Conservation (phyloP, 1,284 basidiomycete species). For the Kwoniella shivajii region DNA sequence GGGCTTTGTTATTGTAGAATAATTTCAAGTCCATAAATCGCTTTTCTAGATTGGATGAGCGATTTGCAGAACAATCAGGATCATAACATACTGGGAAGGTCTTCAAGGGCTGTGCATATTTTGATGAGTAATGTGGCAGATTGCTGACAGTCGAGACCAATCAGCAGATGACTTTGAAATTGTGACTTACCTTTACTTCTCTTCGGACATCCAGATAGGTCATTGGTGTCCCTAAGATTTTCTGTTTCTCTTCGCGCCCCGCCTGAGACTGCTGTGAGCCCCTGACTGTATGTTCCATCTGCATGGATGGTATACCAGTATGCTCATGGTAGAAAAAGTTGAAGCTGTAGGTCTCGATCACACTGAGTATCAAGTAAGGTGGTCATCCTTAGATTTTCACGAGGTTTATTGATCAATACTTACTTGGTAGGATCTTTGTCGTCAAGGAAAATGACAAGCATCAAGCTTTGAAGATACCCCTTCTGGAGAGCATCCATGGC, state of each 20-base stretch:
- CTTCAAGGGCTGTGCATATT: conserved; percentile 6
- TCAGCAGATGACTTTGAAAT: background rate
- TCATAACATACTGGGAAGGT: conserved; percentile 24
- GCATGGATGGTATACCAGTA: background rate
- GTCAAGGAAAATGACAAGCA: conserved; percentile 30
- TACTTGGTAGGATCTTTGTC: conserved; percentile 16
- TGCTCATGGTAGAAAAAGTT: conserved; percentile 28
- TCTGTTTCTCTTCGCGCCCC: background rate
- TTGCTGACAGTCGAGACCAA: background rate
- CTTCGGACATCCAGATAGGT: conserved; percentile 11
- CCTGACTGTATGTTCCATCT: background rate
- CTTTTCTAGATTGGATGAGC: conserved; percentile 4
- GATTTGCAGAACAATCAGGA: background rate
- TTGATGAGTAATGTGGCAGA: conserved; percentile 10
- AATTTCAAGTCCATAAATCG: conserved; percentile 27
- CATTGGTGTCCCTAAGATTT: background rate
- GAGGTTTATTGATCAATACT: background rate
- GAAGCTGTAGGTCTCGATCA: conserved; percentile 35
- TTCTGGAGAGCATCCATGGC: conserved; percentile 21
- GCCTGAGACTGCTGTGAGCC: background rate
- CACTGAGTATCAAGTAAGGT: conserved; percentile 15
- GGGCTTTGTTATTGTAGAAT: conserved; percentile 20
- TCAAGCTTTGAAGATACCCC: conserved; percentile 25
- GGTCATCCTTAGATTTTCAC: background rate
- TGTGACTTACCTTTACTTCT: conserved; percentile 8